Evolutionary conservation across 2,329 filamentous ascomycete species (phyloP), one percentile per base, ranked within the genome.

Genomic region (Coleophoma eucalyptorum): DNA sequence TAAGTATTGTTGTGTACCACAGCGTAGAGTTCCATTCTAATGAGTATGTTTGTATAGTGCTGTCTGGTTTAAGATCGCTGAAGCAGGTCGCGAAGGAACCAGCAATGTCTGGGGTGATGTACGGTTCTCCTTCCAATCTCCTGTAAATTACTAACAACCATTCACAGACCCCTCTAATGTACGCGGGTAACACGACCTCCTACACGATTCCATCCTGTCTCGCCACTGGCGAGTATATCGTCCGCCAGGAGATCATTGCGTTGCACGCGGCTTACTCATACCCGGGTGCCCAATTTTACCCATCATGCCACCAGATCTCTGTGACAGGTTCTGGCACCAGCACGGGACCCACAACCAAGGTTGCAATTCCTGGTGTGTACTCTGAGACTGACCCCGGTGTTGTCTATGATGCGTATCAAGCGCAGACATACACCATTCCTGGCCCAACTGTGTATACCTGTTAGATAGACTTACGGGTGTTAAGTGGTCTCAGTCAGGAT

Each of bases 401-500:
- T 46, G 49, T 59, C 41, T 56, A 66, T 52, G 61, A 66, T 51
- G 64, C 66, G 37, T 69, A 70, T 48, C 46, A 47, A n/a, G 67
- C 72, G 4, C 51, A 62, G 46, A 62, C 65, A 5, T 79, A 79
- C 54, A 72, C 62, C 3, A 69, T 78, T 42, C 75, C 76, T 0
- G 75, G 76, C 0, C 76, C 76, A 34, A 62, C 68, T 1, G 64
- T 79, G 3, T 77, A 79, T 56, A 70, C 62, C 15, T 79, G 76
- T 61, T 79, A 67, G 42, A 43, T 18, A 37, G 18, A 26, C 26
- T 26, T 5, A 5, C 6, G 5, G 26, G 26, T 8, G 26, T 26
- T n/a, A 3, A 26, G 26, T 8, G 3, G 10, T 26, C 26, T 26
- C 5, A 26, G 6, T 6, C 26, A 26, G 26, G 6, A 5, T 26